Evolutionary conservation across 108 stramenopile species (phyloP).

Genomic region (Cylindrotheca fusiformis): DNA sequence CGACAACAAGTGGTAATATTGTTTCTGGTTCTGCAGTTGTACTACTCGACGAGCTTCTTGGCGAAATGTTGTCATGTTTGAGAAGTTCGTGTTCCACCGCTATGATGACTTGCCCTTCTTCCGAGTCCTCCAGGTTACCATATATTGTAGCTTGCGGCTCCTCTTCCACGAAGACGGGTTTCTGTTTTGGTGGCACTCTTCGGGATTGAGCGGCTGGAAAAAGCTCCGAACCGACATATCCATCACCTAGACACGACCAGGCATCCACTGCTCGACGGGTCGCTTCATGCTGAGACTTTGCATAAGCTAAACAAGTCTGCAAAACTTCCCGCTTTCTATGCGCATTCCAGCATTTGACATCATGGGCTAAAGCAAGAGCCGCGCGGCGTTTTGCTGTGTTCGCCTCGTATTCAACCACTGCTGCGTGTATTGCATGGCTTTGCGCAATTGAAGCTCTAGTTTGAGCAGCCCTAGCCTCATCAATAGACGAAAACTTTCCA

Average conservation of each 20-base stretch:
- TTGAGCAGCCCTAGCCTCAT: constrained; percentile 67
- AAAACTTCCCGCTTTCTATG: constrained; percentile 79
- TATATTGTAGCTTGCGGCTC: constrained; percentile 39
- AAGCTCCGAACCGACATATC: constrained; percentile 55
- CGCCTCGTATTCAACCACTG: constrained; percentile 87
- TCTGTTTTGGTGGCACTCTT: constrained; percentile 1
- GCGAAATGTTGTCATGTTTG: constrained; percentile 4
- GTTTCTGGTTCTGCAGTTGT: constrained; percentile 11
- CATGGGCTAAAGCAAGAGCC: constrained; percentile 78
- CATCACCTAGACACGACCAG: constrained; percentile 79
- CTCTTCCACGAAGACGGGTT: constrained; percentile 15
- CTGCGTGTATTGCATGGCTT: constrained; percentile 83
- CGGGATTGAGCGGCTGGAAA: constrained; percentile 35
- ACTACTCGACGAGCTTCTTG: background rate
- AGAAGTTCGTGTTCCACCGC: constrained; percentile 39
- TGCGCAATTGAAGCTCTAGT: constrained; percentile 66
- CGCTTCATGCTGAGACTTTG: constrained; percentile 74
- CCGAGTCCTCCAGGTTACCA: background rate
- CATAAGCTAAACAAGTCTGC: constrained; percentile 47
- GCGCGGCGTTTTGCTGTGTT: constrained; percentile 68
- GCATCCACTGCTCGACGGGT: constrained; percentile 64
- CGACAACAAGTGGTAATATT: constrained; percentile 28
- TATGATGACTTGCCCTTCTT: constrained; percentile 20
- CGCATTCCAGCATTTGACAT: constrained; percentile 85
- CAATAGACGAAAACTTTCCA: constrained; percentile 46